Evolutionary conservation across 2,329 filamentous ascomycete genomes (phyloP).

Genomic region (Phyllosticta capitalensis): DNA sequence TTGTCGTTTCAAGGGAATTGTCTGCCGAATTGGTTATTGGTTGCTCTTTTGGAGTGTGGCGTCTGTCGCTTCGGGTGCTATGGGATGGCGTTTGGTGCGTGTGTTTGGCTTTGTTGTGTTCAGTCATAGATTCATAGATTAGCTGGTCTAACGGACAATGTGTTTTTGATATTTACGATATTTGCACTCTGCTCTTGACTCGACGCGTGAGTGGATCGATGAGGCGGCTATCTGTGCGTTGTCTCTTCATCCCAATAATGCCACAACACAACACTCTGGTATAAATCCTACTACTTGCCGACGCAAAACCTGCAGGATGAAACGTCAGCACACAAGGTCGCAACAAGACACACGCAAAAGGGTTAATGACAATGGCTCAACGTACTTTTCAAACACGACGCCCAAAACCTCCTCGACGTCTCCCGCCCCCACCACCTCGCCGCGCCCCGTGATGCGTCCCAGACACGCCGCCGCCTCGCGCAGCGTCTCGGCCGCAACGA

Average conservation of each 20-base stretch:
- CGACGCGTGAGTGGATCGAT: too few relatives aligned
- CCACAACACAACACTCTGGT: neutral
- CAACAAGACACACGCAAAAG: neutral
- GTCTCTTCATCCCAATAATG: too few relatives aligned
- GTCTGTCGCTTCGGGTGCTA: too few relatives aligned
- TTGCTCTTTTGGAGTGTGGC: too few relatives aligned
- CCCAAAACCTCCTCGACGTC: conserved; percentile 94
- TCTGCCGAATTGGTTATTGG: too few relatives aligned
- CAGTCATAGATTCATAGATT: too few relatives aligned
- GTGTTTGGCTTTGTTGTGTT: neutral
- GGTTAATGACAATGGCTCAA: conserved; percentile 17
- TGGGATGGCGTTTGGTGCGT: too few relatives aligned
- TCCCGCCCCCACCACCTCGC: conserved; percentile 51
- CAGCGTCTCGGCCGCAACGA: conserved; percentile 81
- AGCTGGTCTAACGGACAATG: too few relatives aligned
- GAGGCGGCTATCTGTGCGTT: neutral
- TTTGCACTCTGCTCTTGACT: neutral
- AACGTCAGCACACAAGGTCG: conserved; percentile 4
- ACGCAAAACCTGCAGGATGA: conserved; percentile 26
- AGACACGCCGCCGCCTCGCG: conserved; percentile 70
- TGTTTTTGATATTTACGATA: too few relatives aligned
- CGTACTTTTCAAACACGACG: conserved; percentile 94
- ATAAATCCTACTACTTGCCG: conserved; percentile 23
- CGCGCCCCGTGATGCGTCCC: conserved; percentile 79
- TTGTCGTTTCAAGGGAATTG: too few relatives aligned